Conservation (phyloP, 2,329 filamentous ascomycete genomes). For the Phoma sp. region DNA sequence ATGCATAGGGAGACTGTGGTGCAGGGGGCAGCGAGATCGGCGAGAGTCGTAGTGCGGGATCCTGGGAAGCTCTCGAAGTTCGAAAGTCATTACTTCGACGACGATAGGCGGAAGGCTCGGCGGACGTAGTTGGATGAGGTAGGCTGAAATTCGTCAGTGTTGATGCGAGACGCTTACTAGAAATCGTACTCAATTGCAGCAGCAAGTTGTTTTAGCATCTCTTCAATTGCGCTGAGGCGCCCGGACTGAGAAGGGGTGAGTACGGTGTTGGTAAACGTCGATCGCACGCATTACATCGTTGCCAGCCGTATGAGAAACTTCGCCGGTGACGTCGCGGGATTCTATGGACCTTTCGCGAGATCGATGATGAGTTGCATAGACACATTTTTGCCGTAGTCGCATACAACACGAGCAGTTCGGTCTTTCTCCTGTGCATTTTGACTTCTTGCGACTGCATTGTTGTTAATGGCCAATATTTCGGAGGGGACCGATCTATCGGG, state of each 20-base stretch:
- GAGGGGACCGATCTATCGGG: no score
- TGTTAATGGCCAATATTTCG: constrained; percentile 8
- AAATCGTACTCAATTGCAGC: constrained; percentile 7
- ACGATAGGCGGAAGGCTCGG: neutral
- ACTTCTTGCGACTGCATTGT: constrained; percentile 12
- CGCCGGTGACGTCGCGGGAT: neutral
- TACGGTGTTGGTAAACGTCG: neutral
- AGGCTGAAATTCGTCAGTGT: neutral
- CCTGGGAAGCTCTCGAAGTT: neutral
- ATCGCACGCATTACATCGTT: neutral
- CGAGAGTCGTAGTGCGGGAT: neutral
- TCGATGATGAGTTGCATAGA: constrained; percentile 6
- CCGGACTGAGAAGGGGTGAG: constrained; percentile 4
- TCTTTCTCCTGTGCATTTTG: constrained; percentile 12
- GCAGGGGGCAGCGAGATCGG: neutral
- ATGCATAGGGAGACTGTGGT: neutral
- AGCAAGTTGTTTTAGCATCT: constrained; percentile 9
- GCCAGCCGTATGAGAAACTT: neutral
- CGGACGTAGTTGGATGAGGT: no score
- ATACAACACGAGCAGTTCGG: constrained; percentile 15
- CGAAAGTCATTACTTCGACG: neutral
- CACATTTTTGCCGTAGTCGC: constrained; percentile 15
- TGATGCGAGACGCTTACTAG: neutral
- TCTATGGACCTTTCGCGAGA: neutral
- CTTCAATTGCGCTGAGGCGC: constrained; percentile 10